Conservation (phyloP, 2,329 filamentous ascomycete genomes). For the Aspergillus sp. region DNA sequence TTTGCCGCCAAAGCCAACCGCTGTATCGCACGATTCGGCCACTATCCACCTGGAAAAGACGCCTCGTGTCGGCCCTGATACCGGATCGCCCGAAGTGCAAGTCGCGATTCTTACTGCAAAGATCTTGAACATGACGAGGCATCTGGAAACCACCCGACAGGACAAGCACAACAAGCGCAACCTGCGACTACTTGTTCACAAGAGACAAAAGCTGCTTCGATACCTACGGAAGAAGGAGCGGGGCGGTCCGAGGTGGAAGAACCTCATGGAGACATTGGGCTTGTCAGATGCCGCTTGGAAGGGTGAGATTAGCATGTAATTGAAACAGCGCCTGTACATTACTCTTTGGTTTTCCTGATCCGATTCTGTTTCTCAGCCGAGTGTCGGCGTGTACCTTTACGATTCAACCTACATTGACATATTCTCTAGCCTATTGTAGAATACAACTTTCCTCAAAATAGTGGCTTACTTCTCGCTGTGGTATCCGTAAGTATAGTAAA, state of each 20-base stretch:
- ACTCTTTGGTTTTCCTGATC: slow-evolving; percentile 12
- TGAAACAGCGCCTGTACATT: slow-evolving; percentile 23
- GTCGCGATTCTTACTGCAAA: slow-evolving; percentile 93
- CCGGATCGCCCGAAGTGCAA: slow-evolving; percentile 96
- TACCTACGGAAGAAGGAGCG: slow-evolving; percentile 90
- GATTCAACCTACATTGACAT: slow-evolving; percentile 2
- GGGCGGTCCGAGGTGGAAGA: slow-evolving; percentile 86
- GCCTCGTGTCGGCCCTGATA: slow-evolving; percentile 83
- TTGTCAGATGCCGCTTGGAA: slow-evolving; percentile 88
- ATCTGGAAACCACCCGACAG: slow-evolving; percentile 72
- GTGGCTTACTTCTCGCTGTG: neutral
- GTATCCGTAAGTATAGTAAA: neutral
- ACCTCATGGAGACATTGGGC: slow-evolving; percentile 82
- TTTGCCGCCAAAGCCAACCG: slow-evolving; percentile 64
- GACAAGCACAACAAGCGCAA: slow-evolving; percentile 97
- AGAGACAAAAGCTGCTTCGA: slow-evolving; percentile 81
- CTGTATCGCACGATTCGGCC: slow-evolving; percentile 48
- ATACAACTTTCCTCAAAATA: neutral
- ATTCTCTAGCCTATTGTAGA: neutral
- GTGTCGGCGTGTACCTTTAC: slow-evolving; percentile 26
- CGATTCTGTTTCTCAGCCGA: slow-evolving; percentile 15
- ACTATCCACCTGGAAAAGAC: slow-evolving; percentile 50
- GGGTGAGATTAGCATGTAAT: slow-evolving; percentile 79
- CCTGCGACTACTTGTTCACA: slow-evolving; percentile 81
- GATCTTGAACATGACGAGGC: slow-evolving; percentile 79